Percentiles rank a stretch among this genome's conserved stretches.
Evolutionary conservation across 2,329 filamentous ascomycete species (phyloP).

Genomic region (Ambrosiella cleistominuta): DNA sequence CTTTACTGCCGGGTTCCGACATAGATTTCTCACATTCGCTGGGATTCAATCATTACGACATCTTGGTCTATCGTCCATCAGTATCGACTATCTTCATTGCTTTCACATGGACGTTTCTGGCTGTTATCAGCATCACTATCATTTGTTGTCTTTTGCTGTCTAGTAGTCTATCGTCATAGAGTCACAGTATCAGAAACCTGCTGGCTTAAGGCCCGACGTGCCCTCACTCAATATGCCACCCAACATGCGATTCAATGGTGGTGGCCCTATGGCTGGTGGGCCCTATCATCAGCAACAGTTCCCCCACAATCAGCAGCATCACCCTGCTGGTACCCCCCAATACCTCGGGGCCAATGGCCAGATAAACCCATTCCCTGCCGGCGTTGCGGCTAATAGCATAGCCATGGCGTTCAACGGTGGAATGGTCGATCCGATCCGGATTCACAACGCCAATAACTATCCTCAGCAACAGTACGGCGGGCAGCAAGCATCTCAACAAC

Average conservation of each 20-base stretch:
- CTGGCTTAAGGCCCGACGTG: constrained; percentile 5
- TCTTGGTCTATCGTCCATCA: no score
- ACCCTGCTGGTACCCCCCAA: constrained; percentile 45
- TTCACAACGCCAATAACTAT: constrained; percentile 10
- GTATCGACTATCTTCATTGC: no score
- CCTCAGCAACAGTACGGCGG: constrained; percentile 32
- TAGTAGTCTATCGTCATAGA: constrained; percentile 1
- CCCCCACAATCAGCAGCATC: constrained; percentile 33
- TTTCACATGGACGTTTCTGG: not conserved
- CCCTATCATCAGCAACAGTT: constrained; percentile 29
- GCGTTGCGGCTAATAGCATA: constrained; percentile 35
- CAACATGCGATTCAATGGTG: constrained; percentile 24
- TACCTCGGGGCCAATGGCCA: constrained; percentile 54
- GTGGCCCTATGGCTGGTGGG: constrained; percentile 22
- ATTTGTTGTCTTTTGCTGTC: not conserved
- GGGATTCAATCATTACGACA: no score
- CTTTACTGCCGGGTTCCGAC: no score
- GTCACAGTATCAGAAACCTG: not conserved
- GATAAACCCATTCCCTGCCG: constrained; percentile 44
- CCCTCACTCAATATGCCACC: constrained; percentile 10
- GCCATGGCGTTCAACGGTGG: constrained; percentile 36
- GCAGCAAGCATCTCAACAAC: constrained; percentile 22
- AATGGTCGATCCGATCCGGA: constrained; percentile 13
- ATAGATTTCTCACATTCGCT: no score
- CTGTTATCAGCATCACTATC: not conserved